phyloP scores from a whole-genome alignment of 257 asterid species.

The Primulina eburnea region DNA sequence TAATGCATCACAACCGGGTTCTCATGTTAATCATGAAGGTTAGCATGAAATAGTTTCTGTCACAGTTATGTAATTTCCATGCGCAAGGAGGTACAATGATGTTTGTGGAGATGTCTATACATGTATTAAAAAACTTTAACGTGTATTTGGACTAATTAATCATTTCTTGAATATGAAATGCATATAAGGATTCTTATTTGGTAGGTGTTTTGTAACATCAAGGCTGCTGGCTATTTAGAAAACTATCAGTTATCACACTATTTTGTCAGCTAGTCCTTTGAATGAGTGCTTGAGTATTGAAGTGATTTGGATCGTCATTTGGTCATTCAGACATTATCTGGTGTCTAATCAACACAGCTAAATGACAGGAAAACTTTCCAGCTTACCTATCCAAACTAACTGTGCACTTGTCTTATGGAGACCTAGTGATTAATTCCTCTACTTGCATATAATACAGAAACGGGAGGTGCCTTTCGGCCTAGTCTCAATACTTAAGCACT shows the following conservation, averaged over 20 bases:
- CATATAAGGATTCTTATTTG: neutral
- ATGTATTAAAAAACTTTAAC: neutral
- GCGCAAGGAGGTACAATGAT: neutral
- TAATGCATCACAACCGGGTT: constrained; percentile 33
- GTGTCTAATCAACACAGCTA: neutral
- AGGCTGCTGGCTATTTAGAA: neutral
- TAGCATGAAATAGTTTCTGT: constrained; percentile 5
- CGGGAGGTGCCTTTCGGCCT: constrained; percentile 2
- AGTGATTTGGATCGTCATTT: neutral
- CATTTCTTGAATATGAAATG: neutral
- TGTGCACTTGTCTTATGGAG: neutral
- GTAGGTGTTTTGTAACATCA: neutral
- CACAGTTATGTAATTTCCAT: neutral
- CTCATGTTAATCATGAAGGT: constrained; percentile 41
- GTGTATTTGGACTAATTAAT: constrained; percentile 4
- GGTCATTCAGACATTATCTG: neutral
- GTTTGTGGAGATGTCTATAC: constrained; percentile 13
- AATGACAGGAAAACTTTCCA: neutral
- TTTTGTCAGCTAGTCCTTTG: neutral
- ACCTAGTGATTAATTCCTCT: neutral
- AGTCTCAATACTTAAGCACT: neutral
- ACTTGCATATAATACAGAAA: neutral
- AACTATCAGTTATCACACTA: neutral
- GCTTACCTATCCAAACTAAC: neutral
- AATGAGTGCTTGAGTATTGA: neutral